These are phyloP conservation scores for Oidium heveae DNA, from an alignment of 2,329 filamentous ascomycete species.

Conservation along the genomic window DNA sequence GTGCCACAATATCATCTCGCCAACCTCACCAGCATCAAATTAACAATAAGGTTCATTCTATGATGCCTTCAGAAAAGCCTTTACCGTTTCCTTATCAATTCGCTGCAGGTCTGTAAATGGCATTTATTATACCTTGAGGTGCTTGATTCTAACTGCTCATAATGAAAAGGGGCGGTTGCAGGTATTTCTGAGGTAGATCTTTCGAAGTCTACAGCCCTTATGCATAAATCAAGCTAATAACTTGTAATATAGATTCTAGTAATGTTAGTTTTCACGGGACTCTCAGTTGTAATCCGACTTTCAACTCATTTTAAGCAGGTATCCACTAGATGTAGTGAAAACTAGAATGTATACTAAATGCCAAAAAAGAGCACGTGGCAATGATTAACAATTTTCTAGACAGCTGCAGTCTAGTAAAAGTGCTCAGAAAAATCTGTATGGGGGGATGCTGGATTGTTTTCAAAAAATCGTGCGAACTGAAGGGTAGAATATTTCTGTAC, in stretches of 20 bases:
- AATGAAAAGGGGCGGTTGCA: slow-evolving; percentile 52
- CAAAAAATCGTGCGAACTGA: slow-evolving; percentile 89
- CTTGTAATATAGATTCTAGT: slow-evolving; percentile 43
- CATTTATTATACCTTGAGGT: slow-evolving; percentile 7
- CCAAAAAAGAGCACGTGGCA: not conserved
- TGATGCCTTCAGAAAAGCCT: slow-evolving; percentile 25
- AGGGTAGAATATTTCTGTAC: slow-evolving; percentile 31
- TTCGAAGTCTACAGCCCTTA: not conserved
- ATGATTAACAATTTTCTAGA: slow-evolving; percentile 21
- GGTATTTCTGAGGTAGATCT: slow-evolving; percentile 79
- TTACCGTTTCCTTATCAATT: slow-evolving; percentile 90
- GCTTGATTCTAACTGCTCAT: slow-evolving; percentile 8
- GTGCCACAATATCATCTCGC: no score
- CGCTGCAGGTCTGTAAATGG: slow-evolving; percentile 42
- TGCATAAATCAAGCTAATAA: not conserved
- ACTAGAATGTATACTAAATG: slow-evolving; percentile 55
- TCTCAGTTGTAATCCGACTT: slow-evolving; percentile 2
- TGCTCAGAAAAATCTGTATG: slow-evolving; percentile 63
- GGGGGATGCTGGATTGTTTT: slow-evolving; percentile 95
- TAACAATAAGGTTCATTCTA: no score
- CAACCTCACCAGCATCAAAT: no score
- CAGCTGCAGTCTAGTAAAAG: slow-evolving; percentile 62
- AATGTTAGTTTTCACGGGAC: slow-evolving; percentile 31
- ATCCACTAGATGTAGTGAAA: slow-evolving; percentile 95
- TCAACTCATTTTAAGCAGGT: slow-evolving; percentile 31